A percentile compares a stretch with the other conserved stretches of the same genome.
Evolutionary conservation across 2,329 filamentous ascomycete species (phyloP).

Genomic region (Colletotrichum brevisporum): DNA sequence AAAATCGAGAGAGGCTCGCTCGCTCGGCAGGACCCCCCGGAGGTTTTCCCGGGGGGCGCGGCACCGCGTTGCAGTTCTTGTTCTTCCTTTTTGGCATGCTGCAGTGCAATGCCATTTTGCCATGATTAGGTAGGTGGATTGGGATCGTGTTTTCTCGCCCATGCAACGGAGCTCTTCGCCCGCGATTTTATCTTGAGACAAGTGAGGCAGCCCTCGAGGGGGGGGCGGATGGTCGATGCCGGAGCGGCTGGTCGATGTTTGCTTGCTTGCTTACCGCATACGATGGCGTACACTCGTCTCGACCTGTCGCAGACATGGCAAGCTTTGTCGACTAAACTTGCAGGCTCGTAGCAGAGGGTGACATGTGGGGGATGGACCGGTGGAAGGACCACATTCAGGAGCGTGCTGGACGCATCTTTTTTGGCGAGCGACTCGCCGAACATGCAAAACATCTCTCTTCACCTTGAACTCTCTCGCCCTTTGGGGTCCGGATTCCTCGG

Average conservation of each 20-base stretch:
- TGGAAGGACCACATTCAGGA: conserved; percentile 15
- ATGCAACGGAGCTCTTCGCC: too few relatives aligned
- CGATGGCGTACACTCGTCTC: not conserved
- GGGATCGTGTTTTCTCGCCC: too few relatives aligned
- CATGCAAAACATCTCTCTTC: not conserved
- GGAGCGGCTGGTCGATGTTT: too few relatives aligned
- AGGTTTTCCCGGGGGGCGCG: not conserved
- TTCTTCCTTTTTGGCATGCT: not conserved
- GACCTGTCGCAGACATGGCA: not conserved
- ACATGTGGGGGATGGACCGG: conserved; percentile 11
- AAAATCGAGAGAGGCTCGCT: conserved; percentile 28
- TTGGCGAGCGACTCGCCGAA: conserved; percentile 26
- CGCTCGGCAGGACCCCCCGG: conserved; percentile 9
- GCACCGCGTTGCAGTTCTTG: not conserved
- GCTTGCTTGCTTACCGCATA: too few relatives aligned
- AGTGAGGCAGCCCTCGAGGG: too few relatives aligned
- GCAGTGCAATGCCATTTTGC: not conserved
- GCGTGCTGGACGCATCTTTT: conserved; percentile 26
- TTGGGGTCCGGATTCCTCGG: conserved; percentile 2
- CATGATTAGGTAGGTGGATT: too few relatives aligned
- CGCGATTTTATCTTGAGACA: too few relatives aligned
- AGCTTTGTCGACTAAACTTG: conserved; percentile 7
- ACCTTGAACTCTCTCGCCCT: not conserved
- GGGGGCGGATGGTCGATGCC: too few relatives aligned
- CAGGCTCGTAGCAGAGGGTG: conserved; percentile 2